These are phyloP conservation scores for Phytopythium aichiense DNA, from an alignment of 352 stramenopile species.

Conservation along the genomic window DNA sequence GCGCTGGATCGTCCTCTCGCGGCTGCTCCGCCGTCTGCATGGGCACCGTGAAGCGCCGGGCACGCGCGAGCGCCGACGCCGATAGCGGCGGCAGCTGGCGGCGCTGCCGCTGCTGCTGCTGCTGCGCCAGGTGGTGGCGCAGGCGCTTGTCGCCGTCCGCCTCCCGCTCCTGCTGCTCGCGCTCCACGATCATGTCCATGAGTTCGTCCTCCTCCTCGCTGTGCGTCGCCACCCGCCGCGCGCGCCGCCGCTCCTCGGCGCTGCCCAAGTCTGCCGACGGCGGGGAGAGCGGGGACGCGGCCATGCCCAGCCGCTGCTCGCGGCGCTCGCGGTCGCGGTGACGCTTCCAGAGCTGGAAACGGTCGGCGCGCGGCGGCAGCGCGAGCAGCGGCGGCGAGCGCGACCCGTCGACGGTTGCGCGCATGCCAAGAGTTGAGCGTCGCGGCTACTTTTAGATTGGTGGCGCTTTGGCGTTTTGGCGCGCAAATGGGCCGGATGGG, in stretches of 20 bases:
- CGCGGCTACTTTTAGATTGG: not conserved
- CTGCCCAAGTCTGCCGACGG: not conserved
- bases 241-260: slow-evolving; percentile 2
- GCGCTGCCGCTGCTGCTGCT: slow-evolving; percentile 6
- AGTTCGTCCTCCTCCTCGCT: slow-evolving; percentile 36
- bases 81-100: slow-evolving; percentile 10
- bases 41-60: slow-evolving; percentile 8
- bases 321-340: slow-evolving; percentile 12
- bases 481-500: not conserved
- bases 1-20: not conserved
- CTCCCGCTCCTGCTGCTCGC: slow-evolving; percentile 22
- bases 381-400: slow-evolving; percentile 1
- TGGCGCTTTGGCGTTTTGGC: not conserved
- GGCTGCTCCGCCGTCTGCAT: slow-evolving; percentile 7
- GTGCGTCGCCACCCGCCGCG: not conserved
- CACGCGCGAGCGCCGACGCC: not conserved
- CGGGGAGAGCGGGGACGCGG: not conserved
- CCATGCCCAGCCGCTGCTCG: slow-evolving; percentile 1
- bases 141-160: slow-evolving; percentile 4
- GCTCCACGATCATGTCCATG: slow-evolving; percentile 32
- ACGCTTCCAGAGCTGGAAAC: slow-evolving; percentile 20
- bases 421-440: not conserved
- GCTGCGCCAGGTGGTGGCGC: not conserved
- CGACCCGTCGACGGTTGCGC: slow-evolving; percentile 3
- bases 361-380: not conserved